Evolutionary conservation across 2,329 filamentous ascomycete species (phyloP), one percentile per base, ranked within the genome.

Genomic region (Aspergillus felis): DNA sequence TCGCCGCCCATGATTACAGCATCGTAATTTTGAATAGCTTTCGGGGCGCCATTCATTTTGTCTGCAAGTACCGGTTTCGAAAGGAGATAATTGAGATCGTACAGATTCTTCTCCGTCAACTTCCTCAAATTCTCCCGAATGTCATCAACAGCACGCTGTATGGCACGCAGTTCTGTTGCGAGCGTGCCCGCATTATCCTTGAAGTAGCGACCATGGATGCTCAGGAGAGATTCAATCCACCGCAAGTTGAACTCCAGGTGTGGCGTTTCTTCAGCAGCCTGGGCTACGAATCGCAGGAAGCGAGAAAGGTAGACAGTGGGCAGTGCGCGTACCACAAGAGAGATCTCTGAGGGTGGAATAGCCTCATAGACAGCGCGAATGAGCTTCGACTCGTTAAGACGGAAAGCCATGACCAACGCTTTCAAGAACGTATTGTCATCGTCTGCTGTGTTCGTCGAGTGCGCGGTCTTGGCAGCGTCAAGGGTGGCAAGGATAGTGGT

Each of bases 381-480:
- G 50, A 99, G 81, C 24, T 87, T 85, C 4, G 86, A 82, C 73
- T 96, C 91, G 76, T 96, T 97, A 57, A 99, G 86, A 5, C 95
- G 89, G 82, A 99, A 99, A 1, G 92, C 89, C 94, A 99, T 99
- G 62, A 97, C 87, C 5, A 99, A 80, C 1, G 94, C 93, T 76
- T 94, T 96, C 62, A 97, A 84, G 74, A 90, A 96, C 8, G 72
- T 71, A 70, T 96, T 90, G 61, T 84, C 84, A 56, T 92, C 86
- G 57, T 88, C 81, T 32, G 89, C 78, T 9, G 88, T 84, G 52
- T 67, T 61, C 10, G 67, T 62, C 22, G 57, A 60, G 14, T 67
- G 61, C 1, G 73, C 65, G 46, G 65, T 57, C 61, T 75, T 75
- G n/a, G 75, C 74, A 29, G 67, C 73, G 35, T 74, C 68, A 0